Evolutionary conservation across 805 yeast genomes (phyloP), one percentile per base, ranked within the genome.

Genomic region (Candida dendrica): DNA sequence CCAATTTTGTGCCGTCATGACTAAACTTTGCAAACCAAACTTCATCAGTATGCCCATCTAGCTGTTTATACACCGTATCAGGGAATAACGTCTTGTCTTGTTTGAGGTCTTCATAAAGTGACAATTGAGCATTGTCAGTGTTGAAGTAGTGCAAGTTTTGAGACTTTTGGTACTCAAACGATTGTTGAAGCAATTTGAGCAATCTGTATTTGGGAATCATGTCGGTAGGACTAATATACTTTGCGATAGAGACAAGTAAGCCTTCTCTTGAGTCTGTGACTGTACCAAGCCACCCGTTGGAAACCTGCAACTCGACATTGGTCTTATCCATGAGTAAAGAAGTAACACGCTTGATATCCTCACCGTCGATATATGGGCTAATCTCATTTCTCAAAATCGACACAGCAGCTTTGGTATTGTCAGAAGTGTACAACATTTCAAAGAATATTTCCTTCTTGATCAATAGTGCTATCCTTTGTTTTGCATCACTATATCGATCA

Each of bases 21-120:
- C 93, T 82, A 55, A 86, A 89, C 43, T 75, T 75, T 13, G 84
- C 70, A 55, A 71, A 83, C 97, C 97, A 90, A 11, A 87, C 91
- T 58, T 90, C 95, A 54, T 81, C 78, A 1, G 64, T 59, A 53
- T 85, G 93, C 36, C 69, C 66, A 1, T 61, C 48, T 6, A 84
- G 60, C 0, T 72, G 68, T 42, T 69, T 68, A 11, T 74, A 54
- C 3, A 74, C 59, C 3, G 63, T 64, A 17, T 68, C 68, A 1
- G 88, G 87, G 45, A 77, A 73, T 34, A 58, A 51, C 16, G 52
- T 45, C 32, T 51, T 46, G 37, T 61, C 51, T 35, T 58, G 63
- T 35, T 55, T 49, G 39, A 61, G 55, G 46, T 70, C 72, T 33
- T 65, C 59, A 45, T 61, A 65, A 6, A 69, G 48, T 3, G 72